These are phyloP conservation scores for Diplogelasinospora grovesii DNA, from an alignment of 495 filamentous ascomycete genomes.

Conservation along the genomic window DNA sequence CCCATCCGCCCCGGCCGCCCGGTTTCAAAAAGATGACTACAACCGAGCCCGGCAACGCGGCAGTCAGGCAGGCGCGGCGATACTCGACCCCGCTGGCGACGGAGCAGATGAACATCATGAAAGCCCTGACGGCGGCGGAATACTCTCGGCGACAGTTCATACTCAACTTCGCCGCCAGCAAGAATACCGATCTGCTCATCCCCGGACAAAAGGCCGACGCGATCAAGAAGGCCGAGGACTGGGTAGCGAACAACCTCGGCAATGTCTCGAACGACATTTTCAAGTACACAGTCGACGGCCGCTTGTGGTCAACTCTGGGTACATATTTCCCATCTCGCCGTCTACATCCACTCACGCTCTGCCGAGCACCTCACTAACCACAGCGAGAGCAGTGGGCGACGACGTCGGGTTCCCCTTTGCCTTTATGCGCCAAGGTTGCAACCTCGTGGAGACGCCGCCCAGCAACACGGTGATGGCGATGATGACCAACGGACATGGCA, in stretches of 20 bases:
- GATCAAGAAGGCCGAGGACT: constrained; percentile 26
- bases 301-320: constrained; percentile 21
- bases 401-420: constrained; percentile 21
- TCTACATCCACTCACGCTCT: no score
- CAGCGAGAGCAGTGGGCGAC: constrained; percentile 16
- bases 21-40: constrained; percentile 2
- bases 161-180: constrained; percentile 26
- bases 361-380: neutral
- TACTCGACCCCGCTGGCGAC: constrained; percentile 15
- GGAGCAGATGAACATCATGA: constrained; percentile 23
- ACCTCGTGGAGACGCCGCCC: neutral
- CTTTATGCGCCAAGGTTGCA: constrained; percentile 23
- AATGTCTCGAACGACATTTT: constrained; percentile 22
- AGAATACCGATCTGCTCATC: constrained; percentile 22
- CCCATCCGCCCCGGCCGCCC: neutral
- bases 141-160: constrained; percentile 28
- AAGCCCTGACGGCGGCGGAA: constrained; percentile 27
- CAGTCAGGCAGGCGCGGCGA: constrained; percentile 22
- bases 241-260: constrained; percentile 16
- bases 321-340: neutral
- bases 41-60: constrained; percentile 20
- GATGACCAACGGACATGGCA: no score
- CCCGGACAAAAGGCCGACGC: constrained; percentile 24
- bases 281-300: constrained; percentile 24
- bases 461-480: neutral